Evolutionary conservation across 2,329 filamentous ascomycete genomes (phyloP).

Genomic region (Ceratocystis variospora): DNA sequence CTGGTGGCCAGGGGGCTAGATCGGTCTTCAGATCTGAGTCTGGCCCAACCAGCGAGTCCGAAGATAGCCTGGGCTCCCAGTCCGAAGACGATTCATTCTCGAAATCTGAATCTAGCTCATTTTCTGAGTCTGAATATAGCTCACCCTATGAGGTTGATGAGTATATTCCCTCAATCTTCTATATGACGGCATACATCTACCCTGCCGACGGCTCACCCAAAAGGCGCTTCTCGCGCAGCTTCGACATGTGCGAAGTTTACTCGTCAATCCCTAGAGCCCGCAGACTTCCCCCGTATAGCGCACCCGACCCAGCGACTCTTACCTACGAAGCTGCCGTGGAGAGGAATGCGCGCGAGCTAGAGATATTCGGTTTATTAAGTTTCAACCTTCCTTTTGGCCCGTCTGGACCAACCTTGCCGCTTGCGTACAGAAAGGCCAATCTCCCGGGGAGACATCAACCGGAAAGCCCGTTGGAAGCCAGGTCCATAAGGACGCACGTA

Average conservation of each 20-base stretch:
- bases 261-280: conserved; percentile 30
- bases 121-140: too few relatives aligned
- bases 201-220: conserved; percentile 31
- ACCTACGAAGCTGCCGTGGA: background rate
- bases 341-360: conserved; percentile 13
- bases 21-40: too few relatives aligned
- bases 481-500: too few relatives aligned
- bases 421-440: conserved; percentile 7
- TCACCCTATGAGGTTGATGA: too few relatives aligned
- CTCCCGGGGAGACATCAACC: too few relatives aligned
- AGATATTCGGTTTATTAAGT: too few relatives aligned
- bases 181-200: conserved; percentile 32
- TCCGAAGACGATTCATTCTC: too few relatives aligned
- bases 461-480: too few relatives aligned
- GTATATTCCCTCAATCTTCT: background rate
- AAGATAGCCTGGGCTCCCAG: background rate
- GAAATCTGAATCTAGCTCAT: too few relatives aligned
- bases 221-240: conserved; percentile 36
- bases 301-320: background rate
- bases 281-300: conserved; percentile 5
- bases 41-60: background rate
- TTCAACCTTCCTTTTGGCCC: background rate
- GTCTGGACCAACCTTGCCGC: conserved; percentile 4
- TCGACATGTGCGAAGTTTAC: conserved; percentile 36
- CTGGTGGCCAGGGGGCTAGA: background rate